Evolutionary conservation across 1,284 basidiomycete genomes (phyloP).

Genomic region (Neolentinus lepideus): DNA sequence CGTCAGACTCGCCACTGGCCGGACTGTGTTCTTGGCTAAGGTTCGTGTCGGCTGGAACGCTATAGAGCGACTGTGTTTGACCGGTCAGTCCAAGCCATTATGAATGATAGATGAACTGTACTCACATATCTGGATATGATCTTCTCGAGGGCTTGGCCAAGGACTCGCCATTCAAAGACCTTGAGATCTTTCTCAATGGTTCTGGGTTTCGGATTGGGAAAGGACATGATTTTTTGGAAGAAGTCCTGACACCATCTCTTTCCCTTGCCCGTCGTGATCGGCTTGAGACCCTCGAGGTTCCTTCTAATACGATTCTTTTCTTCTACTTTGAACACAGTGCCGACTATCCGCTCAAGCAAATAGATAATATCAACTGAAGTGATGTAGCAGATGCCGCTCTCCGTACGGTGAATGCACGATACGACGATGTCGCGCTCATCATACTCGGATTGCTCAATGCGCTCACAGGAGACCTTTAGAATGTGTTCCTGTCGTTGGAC

Average conservation of each 20-base stretch:
- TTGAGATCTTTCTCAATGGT: conserved; percentile 99
- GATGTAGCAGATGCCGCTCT: conserved; percentile 75
- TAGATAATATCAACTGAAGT: conserved; percentile 96
- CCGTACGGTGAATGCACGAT: conserved; percentile 87
- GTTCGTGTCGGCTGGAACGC: neutral
- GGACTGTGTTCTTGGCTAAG: no score
- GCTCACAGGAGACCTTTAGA: conserved; percentile 58
- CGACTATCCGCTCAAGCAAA: conserved; percentile 84
- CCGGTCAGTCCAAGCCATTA: neutral
- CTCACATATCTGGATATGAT: conserved; percentile 93
- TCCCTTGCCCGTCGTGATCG: conserved; percentile 86
- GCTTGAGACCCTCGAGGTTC: conserved; percentile 89
- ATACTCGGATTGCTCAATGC: conserved; percentile 56
- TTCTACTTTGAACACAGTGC: conserved; percentile 81
- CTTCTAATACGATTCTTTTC: conserved; percentile 96
- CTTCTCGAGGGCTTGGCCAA: conserved; percentile 82
- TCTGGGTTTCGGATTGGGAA: conserved; percentile 88
- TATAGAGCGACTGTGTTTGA: neutral
- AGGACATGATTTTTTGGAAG: conserved; percentile 94
- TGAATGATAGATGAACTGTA: conserved; percentile 12
- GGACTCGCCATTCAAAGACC: conserved; percentile 88
- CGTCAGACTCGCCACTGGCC: no score
- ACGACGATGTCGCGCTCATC: conserved; percentile 51
- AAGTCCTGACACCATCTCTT: conserved; percentile 76
- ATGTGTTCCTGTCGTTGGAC: conserved; percentile 54